Evolutionary conservation across 2,329 filamentous ascomycete genomes (phyloP).

Genomic region (Fusarium sororula): DNA sequence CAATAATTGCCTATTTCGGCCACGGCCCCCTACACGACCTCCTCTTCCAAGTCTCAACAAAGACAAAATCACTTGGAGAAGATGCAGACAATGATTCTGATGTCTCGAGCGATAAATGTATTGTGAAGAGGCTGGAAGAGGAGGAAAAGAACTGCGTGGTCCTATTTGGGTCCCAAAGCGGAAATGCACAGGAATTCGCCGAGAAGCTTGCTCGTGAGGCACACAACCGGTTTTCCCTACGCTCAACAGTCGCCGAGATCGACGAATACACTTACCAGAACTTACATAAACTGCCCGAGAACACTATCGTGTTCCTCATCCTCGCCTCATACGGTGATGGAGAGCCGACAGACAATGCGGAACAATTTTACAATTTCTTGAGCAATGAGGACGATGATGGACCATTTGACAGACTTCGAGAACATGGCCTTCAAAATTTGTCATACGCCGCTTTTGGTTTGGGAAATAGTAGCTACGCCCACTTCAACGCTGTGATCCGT

Average conservation of each 20-base stretch:
- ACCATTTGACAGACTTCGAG: not conserved
- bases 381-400: not conserved
- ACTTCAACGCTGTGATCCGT: not conserved
- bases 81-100: rapidly evolving
- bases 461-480: not conserved
- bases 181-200: not conserved
- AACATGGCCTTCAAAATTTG: not conserved
- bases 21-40: not conserved
- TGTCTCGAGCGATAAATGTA: not conserved
- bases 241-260: not conserved
- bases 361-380: not conserved
- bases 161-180: not conserved
- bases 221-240: not conserved
- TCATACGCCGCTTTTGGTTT: not conserved
- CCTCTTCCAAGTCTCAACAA: not conserved
- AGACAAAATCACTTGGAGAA: not conserved
- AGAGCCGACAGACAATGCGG: not conserved
- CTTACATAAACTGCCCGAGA: not conserved
- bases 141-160: not conserved
- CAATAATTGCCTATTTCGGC: not conserved
- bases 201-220: not conserved
- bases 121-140: not conserved
- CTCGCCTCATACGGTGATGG: not conserved
- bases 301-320: rapidly evolving
- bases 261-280: not conserved